phyloP scores from a whole-genome alignment of 257 asterid genomes.

The Lavandula angustifolia region DNA sequence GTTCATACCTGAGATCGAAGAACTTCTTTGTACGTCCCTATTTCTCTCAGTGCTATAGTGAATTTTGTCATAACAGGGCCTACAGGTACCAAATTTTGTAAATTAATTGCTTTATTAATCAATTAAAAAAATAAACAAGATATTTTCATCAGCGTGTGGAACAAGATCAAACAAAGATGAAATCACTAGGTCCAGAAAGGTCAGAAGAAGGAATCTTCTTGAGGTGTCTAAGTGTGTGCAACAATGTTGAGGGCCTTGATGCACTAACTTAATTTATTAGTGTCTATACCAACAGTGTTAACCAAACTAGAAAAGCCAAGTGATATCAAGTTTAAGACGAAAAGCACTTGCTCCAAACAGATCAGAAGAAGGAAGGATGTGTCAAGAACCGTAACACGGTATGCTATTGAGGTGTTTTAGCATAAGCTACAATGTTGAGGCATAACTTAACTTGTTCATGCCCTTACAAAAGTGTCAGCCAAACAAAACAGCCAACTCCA shows the following conservation, averaged over 20 bases:
- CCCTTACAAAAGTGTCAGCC: background rate
- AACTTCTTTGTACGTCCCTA: slow-evolving; percentile 98
- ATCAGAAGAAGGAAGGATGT: no score
- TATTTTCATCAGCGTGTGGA: slow-evolving; percentile 9
- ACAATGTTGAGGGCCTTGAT: background rate
- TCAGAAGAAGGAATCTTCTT: no score
- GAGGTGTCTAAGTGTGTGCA: background rate
- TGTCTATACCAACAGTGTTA: background rate
- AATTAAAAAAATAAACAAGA: slow-evolving; percentile 8
- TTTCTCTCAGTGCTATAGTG: slow-evolving; percentile 96
- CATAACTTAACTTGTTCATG: background rate
- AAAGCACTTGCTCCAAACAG: background rate
- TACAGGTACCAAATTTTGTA: slow-evolving; percentile 41
- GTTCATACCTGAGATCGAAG: slow-evolving; percentile 93
- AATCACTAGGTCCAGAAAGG: background rate
- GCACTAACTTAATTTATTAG: background rate
- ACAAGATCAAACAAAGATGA: background rate
- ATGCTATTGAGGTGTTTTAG: background rate
- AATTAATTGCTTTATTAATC: no score
- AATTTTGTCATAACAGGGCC: slow-evolving; percentile 99
- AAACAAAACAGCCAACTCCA: background rate
- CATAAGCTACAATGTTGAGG: background rate
- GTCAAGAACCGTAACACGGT: no score
- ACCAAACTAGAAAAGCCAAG: background rate
- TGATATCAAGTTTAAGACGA: no score